Evolutionary conservation across 2,329 filamentous ascomycete species (phyloP), one percentile per base, ranked within the genome.

Genomic region (Bertia moriformis): DNA sequence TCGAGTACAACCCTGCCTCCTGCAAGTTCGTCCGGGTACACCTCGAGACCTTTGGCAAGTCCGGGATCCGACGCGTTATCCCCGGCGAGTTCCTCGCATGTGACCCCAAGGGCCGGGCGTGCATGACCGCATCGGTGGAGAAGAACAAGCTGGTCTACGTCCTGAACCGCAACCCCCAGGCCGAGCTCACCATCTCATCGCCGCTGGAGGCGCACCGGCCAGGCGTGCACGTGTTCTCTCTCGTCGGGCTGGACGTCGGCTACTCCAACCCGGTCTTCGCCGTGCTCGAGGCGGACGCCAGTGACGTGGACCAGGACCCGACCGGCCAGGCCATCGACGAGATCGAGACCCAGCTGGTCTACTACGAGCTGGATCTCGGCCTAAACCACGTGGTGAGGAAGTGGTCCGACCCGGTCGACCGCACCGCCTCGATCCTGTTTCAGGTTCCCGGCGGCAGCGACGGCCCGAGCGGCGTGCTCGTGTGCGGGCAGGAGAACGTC

Each of bases 81-180:
- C 91, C 93, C 2, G 91, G 93, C 44, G 86, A 99, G 59, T 98
- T 94, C 53, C 73, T 99, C 19, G 91, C 89, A 4, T 85, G 86
- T 39, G 91, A 99, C 53, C 91, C 91, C 19, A 94, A 94, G 59
- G 91, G 91, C 41, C 77, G 91, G 63, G 93, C 93, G 40, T 94
- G 89, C 54, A 71, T 99, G 55, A 84, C 96, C 44, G 87, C 91
- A 5, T 89, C 88, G 4, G 72, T 89, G 40, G 93, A 99, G 64
- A 98, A 98, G 72, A 98, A 96, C 66, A 98, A 98, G 66, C 80
- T 99, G 41, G 91, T 98, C 48, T 99, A 98, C 61, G 89, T 98
- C 52, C 70, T 98, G 48, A 96, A 96, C 60, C 81, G 93, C 47
- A 93, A 94, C 61, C 75, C 87, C 3, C 86, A 96, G 60, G 88